A percentile compares a stretch with the other conserved stretches of the same genome.
Evolutionary conservation across 192 early-diverging fungal genomes (phyloP).

Genomic region (Geranomyces variabilis): DNA sequence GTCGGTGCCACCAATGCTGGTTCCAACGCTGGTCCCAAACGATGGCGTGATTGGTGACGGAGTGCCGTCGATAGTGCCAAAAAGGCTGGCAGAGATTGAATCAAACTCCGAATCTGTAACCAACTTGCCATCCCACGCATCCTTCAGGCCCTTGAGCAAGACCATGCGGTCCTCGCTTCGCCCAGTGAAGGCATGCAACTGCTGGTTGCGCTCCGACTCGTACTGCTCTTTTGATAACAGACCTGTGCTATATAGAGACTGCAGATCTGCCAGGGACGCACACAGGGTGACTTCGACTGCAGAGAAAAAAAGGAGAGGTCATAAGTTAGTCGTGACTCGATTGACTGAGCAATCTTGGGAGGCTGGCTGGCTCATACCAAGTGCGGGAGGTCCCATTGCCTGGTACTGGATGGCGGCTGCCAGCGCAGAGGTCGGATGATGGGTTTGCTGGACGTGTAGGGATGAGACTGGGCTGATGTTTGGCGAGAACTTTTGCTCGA

Average conservation of each 20-base stretch:
- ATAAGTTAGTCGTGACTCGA: too few relatives aligned
- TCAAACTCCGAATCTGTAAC: conserved; percentile 20
- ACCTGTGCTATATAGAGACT: conserved; percentile 1
- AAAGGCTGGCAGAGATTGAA: conserved; percentile 1
- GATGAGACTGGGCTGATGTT: neutral
- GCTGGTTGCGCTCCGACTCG: neutral
- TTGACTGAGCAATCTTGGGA: too few relatives aligned
- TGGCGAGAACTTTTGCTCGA: conserved; percentile 4
- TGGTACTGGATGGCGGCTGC: conserved; percentile 1
- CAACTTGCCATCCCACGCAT: conserved; percentile 24
- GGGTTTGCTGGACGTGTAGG: neutral
- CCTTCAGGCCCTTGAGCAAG: conserved; percentile 17
- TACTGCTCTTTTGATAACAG: conserved; percentile 16
- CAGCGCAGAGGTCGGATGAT: neutral
- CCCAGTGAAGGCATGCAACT: neutral
- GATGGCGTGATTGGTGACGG: neutral
- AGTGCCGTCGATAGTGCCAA: neutral
- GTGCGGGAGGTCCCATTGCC: neutral
- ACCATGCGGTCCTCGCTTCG: conserved; percentile 16
- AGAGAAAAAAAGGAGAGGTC: neutral
- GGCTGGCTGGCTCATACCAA: too few relatives aligned
- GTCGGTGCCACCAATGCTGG: neutral
- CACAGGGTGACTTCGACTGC: neutral
- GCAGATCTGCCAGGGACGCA: neutral
- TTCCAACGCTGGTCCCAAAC: neutral